Conservation (phyloP, 2,329 filamentous ascomycete genomes). For the Oidium heveae region DNA sequence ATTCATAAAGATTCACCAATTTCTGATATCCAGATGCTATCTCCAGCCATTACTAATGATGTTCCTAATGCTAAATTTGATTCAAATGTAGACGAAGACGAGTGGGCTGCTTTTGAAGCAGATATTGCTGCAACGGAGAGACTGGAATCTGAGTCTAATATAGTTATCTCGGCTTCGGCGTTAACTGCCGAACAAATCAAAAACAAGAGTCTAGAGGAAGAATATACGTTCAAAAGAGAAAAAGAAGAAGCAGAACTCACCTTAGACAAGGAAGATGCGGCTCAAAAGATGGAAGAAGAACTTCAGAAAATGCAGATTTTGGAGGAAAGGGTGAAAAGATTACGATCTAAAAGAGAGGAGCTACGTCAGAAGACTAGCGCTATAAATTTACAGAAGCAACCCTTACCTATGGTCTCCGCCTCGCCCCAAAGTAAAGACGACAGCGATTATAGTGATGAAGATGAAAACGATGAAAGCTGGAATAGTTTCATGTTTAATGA, state of each 20-base stretch:
- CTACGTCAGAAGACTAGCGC: constrained; percentile 21
- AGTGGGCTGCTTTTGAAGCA: constrained; percentile 72
- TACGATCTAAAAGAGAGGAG: constrained; percentile 48
- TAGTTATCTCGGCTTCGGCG: constrained; percentile 43
- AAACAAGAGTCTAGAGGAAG: constrained; percentile 23
- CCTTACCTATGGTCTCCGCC: neutral
- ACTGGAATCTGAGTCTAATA: constrained; percentile 17
- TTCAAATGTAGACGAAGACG: constrained; percentile 39
- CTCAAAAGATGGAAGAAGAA: constrained; percentile 46
- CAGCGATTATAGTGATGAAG: constrained; percentile 1
- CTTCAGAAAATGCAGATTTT: constrained; percentile 65
- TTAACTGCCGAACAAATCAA: constrained; percentile 38
- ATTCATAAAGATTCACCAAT: neutral
- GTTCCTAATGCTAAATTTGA: constrained; percentile 1
- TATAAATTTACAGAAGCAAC: neutral
- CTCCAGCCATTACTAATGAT: neutral
- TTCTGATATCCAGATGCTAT: neutral
- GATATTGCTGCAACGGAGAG: constrained; percentile 34
- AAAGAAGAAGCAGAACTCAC: constrained; percentile 29
- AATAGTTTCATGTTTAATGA: constrained; percentile 1
- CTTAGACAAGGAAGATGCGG: constrained; percentile 53
- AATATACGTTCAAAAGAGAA: constrained; percentile 21
- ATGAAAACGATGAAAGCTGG: constrained; percentile 4
- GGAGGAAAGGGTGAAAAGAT: constrained; percentile 39
- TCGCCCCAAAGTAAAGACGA: neutral